Evolutionary conservation across 129 eudicot genomes (phyloP).

Genomic region (Oenanthe sinensis): DNA sequence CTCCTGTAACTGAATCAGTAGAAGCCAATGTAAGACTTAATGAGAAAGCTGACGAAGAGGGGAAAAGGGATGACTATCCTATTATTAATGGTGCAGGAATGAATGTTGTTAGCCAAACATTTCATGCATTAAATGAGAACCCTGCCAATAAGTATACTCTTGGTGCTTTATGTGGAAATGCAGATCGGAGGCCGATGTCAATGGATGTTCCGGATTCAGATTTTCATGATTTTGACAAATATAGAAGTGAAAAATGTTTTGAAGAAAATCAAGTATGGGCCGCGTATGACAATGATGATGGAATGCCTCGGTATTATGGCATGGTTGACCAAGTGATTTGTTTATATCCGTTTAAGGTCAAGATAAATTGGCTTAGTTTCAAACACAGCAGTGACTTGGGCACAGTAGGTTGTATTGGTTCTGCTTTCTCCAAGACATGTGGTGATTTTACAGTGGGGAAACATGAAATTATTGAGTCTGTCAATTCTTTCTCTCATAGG

Average conservation of each 20-base stretch:
- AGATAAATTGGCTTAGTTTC: conserved; percentile 61
- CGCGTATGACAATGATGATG: conserved; percentile 70
- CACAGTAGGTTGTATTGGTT: conserved; percentile 18
- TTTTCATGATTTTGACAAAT: conserved; percentile 56
- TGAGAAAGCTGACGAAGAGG: conserved; percentile 18
- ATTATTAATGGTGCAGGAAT: conserved; percentile 12
- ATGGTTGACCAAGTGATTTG: conserved; percentile 50
- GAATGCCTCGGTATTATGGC: conserved; percentile 88
- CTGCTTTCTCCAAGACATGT: conserved; percentile 47
- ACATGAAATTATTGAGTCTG: conserved; percentile 22
- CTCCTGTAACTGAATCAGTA: conserved; percentile 9
- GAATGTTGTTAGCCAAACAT: conserved; percentile 1
- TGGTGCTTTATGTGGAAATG: background rate
- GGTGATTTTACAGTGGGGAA: conserved; percentile 63
- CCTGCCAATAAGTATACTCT: background rate
- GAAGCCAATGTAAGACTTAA: conserved; percentile 6
- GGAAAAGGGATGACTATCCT: conserved; percentile 6
- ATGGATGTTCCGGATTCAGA: conserved; percentile 55
- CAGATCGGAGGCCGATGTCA: conserved; percentile 18
- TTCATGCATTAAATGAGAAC: background rate
- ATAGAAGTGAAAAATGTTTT: conserved; percentile 44
- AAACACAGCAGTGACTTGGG: conserved; percentile 26
- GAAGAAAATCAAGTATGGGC: conserved; percentile 72
- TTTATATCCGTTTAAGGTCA: conserved; percentile 53
- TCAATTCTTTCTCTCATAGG: conserved; percentile 61